Evolutionary conservation across 148 eudicot genomes (phyloP), one percentile per base, ranked within the genome.

Genomic region (Fallopia convolvulus): DNA sequence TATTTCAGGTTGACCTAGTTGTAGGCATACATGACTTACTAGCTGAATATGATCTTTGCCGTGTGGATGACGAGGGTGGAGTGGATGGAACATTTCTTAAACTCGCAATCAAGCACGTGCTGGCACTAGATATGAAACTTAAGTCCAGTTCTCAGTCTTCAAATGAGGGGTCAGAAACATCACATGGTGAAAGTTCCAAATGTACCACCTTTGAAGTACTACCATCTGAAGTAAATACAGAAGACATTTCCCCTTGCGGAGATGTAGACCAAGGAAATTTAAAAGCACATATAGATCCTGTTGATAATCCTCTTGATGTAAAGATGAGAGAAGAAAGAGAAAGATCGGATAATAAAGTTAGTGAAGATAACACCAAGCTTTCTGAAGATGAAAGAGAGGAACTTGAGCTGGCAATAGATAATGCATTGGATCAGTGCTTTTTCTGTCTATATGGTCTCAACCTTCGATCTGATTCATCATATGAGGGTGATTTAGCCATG

Each of bases 41-140:
- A 65, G 97, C 99, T n/a, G 98, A 95, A 84, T 95, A 83, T 83
- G 99, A 97, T 26, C 81, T 92, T 74, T 95, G 99, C 82, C 93
- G 97, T 83, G 91, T 88, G 65, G 87, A 83, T 49, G 94, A 88
- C 66, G 85, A 84, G 80, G 97, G 91, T 58, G 97, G 88, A 75
- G 91, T 92, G 79, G 99, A 93, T 82, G 97, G 94, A 77, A 90
- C 97, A 77, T 95, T 95, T 88, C 92, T 95, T 71, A 95, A 91
- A 87, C 86, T 91, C 84, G 97, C 94, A 58, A 92, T 95, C 76
- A 95, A 93, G 81, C 97, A 95, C 87, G 84, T 95, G 71, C 81
- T 95, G 81, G 86, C 88, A 36, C 86, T 93, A 83, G 89, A 93
- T 89, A 90, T 93, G 93, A 90, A 87, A 81, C 89, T 93, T 50